A percentile compares a stretch with the other conserved stretches of the same genome.
Conservation (phyloP, 805 yeast species). For the Spathaspora passalidarum region DNA sequence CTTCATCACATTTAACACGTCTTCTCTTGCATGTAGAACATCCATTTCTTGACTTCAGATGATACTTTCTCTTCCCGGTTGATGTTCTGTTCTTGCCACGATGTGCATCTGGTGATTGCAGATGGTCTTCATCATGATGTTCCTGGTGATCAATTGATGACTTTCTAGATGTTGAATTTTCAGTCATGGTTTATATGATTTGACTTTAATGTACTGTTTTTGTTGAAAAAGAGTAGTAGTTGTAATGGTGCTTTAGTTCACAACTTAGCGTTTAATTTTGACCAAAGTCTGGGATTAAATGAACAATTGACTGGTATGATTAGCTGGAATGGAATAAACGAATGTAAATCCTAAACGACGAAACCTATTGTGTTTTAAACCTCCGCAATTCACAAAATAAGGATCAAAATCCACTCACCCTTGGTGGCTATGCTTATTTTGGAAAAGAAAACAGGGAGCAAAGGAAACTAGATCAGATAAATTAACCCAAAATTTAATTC, state of each 20-base stretch:
- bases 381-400: background rate
- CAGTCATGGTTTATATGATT: background rate
- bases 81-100: slow-evolving; percentile 19
- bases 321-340: background rate
- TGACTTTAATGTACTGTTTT: background rate
- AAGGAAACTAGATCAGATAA: too few species aligned
- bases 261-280: background rate
- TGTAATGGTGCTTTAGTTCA: background rate
- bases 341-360: too few species aligned
- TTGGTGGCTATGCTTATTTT: background rate
- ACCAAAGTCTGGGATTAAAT: background rate
- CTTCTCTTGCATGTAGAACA: slow-evolving; percentile 87
- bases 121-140: too few species aligned
- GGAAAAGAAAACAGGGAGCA: background rate
- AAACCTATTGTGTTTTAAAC: background rate
- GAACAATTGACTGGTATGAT: background rate
- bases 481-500: too few species aligned
- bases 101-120: background rate
- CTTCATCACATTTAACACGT: slow-evolving; percentile 91
- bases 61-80: slow-evolving; percentile 80
- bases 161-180: background rate
- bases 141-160: background rate
- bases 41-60: slow-evolving; percentile 84
- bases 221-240: background rate
- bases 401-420: background rate